phyloP scores from a whole-genome alignment of 2,329 filamentous ascomycete species.

The Xylaria sp. region DNA sequence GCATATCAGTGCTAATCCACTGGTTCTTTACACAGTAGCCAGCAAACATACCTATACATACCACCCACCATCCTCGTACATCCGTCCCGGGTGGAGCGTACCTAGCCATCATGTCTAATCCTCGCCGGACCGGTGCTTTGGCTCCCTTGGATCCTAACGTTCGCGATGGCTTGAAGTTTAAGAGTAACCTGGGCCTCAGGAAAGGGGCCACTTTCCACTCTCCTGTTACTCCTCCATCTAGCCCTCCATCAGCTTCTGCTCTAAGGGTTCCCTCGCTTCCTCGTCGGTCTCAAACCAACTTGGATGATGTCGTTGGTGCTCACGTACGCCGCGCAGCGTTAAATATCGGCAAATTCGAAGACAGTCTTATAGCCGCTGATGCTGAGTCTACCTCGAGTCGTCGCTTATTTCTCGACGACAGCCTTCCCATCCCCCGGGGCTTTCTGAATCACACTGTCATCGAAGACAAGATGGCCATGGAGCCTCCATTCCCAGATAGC shows the following conservation, averaged over 20 bases:
- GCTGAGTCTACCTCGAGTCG: constrained; percentile 52
- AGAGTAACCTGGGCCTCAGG: constrained; percentile 69
- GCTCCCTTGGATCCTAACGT: constrained; percentile 56
- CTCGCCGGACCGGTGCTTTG: constrained; percentile 58
- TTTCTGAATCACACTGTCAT: constrained; percentile 68
- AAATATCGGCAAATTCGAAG: constrained; percentile 73
- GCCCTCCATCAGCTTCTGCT: constrained; percentile 48
- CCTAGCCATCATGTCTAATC: constrained; percentile 59
- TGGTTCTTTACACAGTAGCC: constrained; percentile 45
- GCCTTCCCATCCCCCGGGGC: constrained; percentile 68
- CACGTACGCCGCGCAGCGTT: constrained; percentile 75
- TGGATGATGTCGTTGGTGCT: constrained; percentile 78
- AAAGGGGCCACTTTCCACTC: constrained; percentile 78
- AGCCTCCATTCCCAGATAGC: constrained; percentile 49
- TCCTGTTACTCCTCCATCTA: constrained; percentile 56
- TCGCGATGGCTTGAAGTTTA: constrained; percentile 58
- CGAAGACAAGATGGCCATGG: constrained; percentile 60
- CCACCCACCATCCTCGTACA: constrained; percentile 34
- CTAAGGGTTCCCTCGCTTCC: constrained; percentile 66
- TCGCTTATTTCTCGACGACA: constrained; percentile 64
- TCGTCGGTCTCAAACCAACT: constrained; percentile 73
- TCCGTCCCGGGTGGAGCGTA: constrained; percentile 42
- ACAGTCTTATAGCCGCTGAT: constrained; percentile 64
- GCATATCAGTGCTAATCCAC: constrained; percentile 49
- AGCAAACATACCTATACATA: constrained; percentile 39